Base-by-base conservation (phyloP, 1,284 basidiomycete species). In the Naganishia albida region DNA sequence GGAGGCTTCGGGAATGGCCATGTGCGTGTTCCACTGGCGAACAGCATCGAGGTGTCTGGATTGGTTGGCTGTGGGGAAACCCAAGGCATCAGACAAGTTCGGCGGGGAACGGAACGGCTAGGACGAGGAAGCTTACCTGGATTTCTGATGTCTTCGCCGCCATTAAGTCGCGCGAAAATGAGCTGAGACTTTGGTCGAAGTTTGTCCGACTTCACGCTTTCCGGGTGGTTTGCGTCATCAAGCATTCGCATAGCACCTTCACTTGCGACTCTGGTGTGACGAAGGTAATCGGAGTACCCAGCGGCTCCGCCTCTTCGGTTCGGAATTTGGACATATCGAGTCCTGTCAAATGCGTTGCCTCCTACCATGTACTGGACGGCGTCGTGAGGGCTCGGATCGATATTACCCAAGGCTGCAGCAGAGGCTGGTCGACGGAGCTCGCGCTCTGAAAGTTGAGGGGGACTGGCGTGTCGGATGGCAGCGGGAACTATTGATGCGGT, bases 381-480 rank as follows among this genome's bases (percentile, higher is more conserved):
- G 10, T 44, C 13, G 39, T 20, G 16, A 16, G 7, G 18, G n/a
- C 18, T 25, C 6, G n/a, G 43, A 6, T 62, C 51, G 10, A 40
- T 26, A 8, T 39, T 39, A 8, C 53, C 28, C 34, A 66, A 15
- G 2, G 59, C 65, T 44, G 53, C 43, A 18, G 59, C 65, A 13
- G 65, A 66, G 7, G 65, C 59, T 16, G 65, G 51, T 38, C 59
- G 50, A 40, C 65, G 59, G 20, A 66, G 44, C 15, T 60, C 46
- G 20, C 34, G 57, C 8, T 12, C 8, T 7, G 23, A 2, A 6
- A 23, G n/a, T 7, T 48, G 20, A 20, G n/a, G 46, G 23, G 46
- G 23, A 20, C 10, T 20, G 18, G 18, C 23, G 46, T 18, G 18
- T 20, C n/a, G 46, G 2, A 13, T 20, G 16, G n/a, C 18, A 48